Evolutionary conservation across 192 early-diverging fungal species (phyloP).

Genomic region (Umbelopsis vinacea): DNA sequence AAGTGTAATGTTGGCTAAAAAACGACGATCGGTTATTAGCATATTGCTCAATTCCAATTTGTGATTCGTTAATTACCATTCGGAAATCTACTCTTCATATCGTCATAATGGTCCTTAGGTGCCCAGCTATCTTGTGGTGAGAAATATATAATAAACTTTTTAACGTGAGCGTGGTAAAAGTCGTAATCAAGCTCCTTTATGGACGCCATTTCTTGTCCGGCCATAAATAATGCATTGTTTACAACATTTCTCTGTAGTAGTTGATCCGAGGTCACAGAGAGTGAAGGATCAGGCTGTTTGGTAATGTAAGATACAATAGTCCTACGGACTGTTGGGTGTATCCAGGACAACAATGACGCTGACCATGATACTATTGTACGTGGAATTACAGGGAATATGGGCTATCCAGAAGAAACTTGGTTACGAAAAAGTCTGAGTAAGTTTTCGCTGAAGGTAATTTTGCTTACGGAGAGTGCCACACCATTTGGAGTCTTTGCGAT

Average conservation of each 20-base stretch:
- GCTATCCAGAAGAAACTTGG: conserved; percentile 17
- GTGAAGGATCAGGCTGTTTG: conserved; percentile 44
- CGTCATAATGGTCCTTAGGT: conserved; percentile 66
- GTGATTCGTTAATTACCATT: conserved; percentile 43
- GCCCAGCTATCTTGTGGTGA: conserved; percentile 79
- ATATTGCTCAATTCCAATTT: neutral
- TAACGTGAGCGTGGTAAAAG: conserved; percentile 56
- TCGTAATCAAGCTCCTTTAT: conserved; percentile 71
- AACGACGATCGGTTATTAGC: neutral
- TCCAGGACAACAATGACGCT: conserved; percentile 35
- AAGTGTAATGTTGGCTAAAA: conserved; percentile 48
- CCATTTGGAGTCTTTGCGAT: conserved; percentile 83
- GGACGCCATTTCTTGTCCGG: conserved; percentile 71
- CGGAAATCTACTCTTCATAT: conserved; percentile 69
- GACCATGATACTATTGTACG: conserved; percentile 24
- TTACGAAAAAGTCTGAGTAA: neutral
- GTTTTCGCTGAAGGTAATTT: neutral
- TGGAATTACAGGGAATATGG: conserved; percentile 31
- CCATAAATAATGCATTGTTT: conserved; percentile 71
- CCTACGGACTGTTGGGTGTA: conserved; percentile 45
- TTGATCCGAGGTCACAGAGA: conserved; percentile 65
- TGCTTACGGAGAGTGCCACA: conserved; percentile 55
- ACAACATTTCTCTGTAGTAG: conserved; percentile 67
- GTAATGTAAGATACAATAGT: conserved; percentile 42
- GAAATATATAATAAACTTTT: conserved; percentile 82